Base-by-base conservation (phyloP, 139 green algal genomes). In the Limnomonas spitsbergensis region DNA sequence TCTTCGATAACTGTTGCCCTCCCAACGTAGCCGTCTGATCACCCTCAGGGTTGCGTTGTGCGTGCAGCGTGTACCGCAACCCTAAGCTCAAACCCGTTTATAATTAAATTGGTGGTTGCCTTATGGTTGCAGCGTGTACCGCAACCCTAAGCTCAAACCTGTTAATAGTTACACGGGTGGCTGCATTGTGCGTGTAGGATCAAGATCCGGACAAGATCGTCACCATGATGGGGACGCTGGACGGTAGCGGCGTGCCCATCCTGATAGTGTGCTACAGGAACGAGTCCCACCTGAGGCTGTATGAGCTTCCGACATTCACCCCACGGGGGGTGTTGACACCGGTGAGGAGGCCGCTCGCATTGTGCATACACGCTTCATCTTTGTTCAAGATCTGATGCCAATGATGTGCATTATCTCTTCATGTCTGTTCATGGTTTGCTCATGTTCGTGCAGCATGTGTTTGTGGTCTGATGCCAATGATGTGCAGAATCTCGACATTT, bases 211-310 rank as follows among this genome's bases (percentile, higher is more conserved):
- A 40, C 9, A 67, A 67, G 35, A 76, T 83, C 53, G 2, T 83
- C n/a, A 71, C 61, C 24, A 80, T 83, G 79, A 2, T 34, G 1
- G 79, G 79, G 35, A 80, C 73, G 1, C 29, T 68, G 1, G 79
- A 83, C 52, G 3, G 31, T 27, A 3, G 34, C 29, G 79, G 79
- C 35, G 37, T 7, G 4, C 71, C 79, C 3, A 40, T 83, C 1
- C 47, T 83, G 24, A 76, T 83, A 66, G 35, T 83, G 7, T 39
- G 35, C 1, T 83, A 77, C 42, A 67, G 66, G 7, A 54, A 40
- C 9, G 79, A 83, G 35, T 29, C 35, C 3, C 70, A 38, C 42
- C 53, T 83, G 2, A 54, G 79, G 27, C 34, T 83, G 26, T 77
- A 73, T 26, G 52, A 83, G 61, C 61, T 83, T 2, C 79, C 79